Evolutionary conservation across 257 asterid species (phyloP).

Genomic region (Orobanche coerulescens): DNA sequence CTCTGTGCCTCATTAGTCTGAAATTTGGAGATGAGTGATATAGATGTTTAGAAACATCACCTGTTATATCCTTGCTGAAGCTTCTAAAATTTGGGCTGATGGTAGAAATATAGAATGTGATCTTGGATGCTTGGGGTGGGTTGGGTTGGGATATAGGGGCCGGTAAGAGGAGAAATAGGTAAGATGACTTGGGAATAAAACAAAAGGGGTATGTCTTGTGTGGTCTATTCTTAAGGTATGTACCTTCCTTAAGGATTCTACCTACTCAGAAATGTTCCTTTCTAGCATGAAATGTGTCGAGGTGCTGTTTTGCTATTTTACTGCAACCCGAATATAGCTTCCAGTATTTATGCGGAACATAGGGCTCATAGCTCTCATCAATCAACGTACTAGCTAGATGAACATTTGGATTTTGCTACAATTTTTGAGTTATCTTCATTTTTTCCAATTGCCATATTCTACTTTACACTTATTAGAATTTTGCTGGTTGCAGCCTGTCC

Average conservation of each 20-base stretch:
- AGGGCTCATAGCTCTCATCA: not conserved
- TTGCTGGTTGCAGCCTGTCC: conserved; percentile 77
- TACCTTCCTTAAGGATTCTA: too few species aligned
- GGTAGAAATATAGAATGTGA: not conserved
- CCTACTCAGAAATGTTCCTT: not conserved
- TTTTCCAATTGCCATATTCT: conserved; percentile 16
- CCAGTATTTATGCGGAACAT: not conserved
- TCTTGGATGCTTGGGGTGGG: not conserved
- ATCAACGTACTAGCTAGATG: not conserved
- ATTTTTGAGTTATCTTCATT: not conserved
- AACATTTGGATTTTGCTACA: not conserved
- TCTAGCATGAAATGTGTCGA: not conserved
- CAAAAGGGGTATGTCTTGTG: not conserved
- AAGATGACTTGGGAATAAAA: not conserved
- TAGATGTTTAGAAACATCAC: not conserved
- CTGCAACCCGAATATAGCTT: not conserved
- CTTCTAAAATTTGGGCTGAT: conserved; percentile 1
- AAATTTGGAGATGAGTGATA: not conserved
- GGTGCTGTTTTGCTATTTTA: not conserved
- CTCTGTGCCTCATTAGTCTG: not conserved
- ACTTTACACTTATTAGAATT: conserved; percentile 11
- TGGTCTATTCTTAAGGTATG: conserved; percentile 12
- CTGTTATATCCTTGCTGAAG: not conserved
- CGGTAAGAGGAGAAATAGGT: not conserved
- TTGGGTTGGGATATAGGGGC: too few species aligned